Evolutionary conservation across 306 rosid genomes (phyloP), one percentile per base, ranked within the genome.

Genomic region (Prosopis cineraria): DNA sequence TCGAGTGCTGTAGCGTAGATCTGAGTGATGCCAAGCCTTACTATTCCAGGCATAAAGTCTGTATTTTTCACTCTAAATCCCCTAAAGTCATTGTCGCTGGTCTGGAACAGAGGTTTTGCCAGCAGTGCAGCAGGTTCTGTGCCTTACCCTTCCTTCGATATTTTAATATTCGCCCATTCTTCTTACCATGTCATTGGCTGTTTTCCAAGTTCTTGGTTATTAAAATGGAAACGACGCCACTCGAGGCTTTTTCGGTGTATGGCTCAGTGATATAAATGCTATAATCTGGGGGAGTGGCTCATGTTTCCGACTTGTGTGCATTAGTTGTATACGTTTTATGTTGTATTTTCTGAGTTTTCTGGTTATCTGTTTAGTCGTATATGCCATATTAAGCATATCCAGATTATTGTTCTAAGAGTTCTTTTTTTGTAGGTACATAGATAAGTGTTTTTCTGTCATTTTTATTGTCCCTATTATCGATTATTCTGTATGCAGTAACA

Each of bases 41-140:
- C 85, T 95, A 95, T 86, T 95, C 98, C 17, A 75, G 96, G 79
- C 98, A 95, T 79, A 95, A 95, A 74, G 98, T 95, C 40, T 92
- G 98, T 77, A 81, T 56, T 60, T 83, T 85, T 87, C 98, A 95
- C 82, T 95, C 98, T n/a, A 95, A 92, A 75, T 87, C 90, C 10
- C 93, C 98, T 4, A 84, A 77, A 47, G 98, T 92, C 79, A 55
- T 83, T 77, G 97, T 95, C 56, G 83, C 87, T 80, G 95, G 96
- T 20, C 79, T 89, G 17, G 88, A 89, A 55, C 98, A 95, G 71
- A 84, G 98, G 86, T 95, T 95, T 89, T 95, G 98, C 75, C 97
- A 92, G 73, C 98, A 95, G 90, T 92, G 98, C 73, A 92, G 98
- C 92, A 89, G 98, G 84, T 84, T 36, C 25, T n/a, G 12, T 63